A percentile compares a stretch with the other conserved stretches of the same genome.
phyloP scores from a whole-genome alignment of 805 yeast species.

The Hyphopichia homilentoma region DNA sequence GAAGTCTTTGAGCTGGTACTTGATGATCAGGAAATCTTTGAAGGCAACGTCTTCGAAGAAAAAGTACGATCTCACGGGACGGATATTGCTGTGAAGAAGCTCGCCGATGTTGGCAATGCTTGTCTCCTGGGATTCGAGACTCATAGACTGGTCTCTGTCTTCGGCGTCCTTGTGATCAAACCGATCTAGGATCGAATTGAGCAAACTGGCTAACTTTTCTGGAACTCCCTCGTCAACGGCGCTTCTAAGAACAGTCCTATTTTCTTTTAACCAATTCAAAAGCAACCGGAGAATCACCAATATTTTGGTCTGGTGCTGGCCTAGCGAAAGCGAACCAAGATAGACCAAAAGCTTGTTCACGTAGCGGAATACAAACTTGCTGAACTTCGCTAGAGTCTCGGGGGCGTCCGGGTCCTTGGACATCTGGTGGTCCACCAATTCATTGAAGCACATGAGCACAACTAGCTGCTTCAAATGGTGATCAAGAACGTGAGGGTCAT shows the following conservation, averaged over 20 bases:
- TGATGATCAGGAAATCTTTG: conserved; percentile 57
- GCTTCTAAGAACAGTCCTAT: conserved; percentile 23
- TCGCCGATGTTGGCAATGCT: conserved; percentile 1
- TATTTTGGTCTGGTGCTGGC: conserved; percentile 5
- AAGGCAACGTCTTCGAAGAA: conserved; percentile 63
- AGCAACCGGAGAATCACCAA: conserved; percentile 40
- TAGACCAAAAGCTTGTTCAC: conserved; percentile 15
- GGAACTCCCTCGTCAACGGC: no score
- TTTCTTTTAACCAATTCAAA: conserved; percentile 55
- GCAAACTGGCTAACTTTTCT: conserved; percentile 9
- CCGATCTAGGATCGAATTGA: conserved; percentile 12
- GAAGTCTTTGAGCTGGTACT: conserved; percentile 55
- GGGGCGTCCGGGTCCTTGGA: conserved; percentile 4
- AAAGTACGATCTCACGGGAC: conserved; percentile 50
- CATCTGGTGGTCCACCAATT: conserved; percentile 7
- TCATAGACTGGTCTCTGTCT: not conserved
- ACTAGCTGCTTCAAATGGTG: conserved; percentile 21
- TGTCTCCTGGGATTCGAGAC: conserved; percentile 1
- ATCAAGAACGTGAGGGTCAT: conserved; percentile 8
- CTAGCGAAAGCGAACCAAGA: conserved; percentile 2
- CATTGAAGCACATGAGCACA: conserved; percentile 18
- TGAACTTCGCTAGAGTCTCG: conserved; percentile 9
- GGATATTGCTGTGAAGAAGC: conserved; percentile 14
- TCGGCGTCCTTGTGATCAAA: not conserved
- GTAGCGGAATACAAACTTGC: conserved; percentile 15